Evolutionary conservation across 192 early-diverging fungal genomes (phyloP), one percentile per base, ranked within the genome.

Genomic region (Geranomyces variabilis): DNA sequence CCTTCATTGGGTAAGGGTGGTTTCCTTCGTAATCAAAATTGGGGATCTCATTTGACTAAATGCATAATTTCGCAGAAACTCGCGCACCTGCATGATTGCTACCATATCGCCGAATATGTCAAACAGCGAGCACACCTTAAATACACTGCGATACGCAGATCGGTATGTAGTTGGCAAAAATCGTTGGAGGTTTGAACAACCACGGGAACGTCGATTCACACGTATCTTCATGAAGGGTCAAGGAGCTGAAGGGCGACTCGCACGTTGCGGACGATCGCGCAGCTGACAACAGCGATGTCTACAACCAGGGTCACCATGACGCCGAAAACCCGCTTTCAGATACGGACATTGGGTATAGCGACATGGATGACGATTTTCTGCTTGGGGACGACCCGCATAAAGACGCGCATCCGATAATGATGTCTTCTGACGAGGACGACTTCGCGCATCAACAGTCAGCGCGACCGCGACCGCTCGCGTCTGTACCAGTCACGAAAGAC

Each of bases 71-170:
- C 21, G 12, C 51, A 84, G 84, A 17, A 94, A 99, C 76, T 96
- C 95, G 28, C 86, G 94, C 14, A 96, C 97, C 0, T 99, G 96
- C 75, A 99, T 99, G 97, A 91, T 99, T 69, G 97, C 97, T 1
- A 99, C 94, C 6, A 90, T 99, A 41, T 96, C 96, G 24, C 96
- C 97, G 19, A 95, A 95, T 46, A 90, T 91, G n/a, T 84, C 89
- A 21, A 99, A 96, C 80, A 92, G 88, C 69, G 97, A 99, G 66
- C 94, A 99, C 75, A 93, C 94, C 0, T 80, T 99, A 22, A 99
- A 99, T 70, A 99, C 97, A 0, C 81, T 99, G 47, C 88, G 96
- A 31, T 99, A 99, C 75, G 94, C 97, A 15, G 96, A 98, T 73
- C 86, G 96, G 86, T 87, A 71, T 13, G 69, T 28, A n/a, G 3